Conservation (phyloP, 176 grass and related monocot genomes). For the Triticum aestivum region DNA sequence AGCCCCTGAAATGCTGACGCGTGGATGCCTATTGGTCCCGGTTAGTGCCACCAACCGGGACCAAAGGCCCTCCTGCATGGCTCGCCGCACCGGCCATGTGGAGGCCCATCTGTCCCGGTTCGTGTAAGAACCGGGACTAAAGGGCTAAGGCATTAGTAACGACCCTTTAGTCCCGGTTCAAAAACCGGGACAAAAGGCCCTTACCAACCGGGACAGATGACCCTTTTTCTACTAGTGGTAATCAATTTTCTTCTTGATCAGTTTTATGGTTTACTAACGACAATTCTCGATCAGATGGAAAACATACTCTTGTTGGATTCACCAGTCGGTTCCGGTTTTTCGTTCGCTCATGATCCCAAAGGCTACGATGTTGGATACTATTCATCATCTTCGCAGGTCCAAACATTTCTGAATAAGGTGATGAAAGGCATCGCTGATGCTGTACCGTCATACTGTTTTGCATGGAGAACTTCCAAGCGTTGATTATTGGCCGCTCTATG, state of each 20-base stretch:
- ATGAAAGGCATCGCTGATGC: neutral
- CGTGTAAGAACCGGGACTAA: no score
- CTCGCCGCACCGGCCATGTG: no score
- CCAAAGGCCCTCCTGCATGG: no score
- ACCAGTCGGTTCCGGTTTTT: conserved; percentile 64
- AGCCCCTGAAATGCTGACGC: no score
- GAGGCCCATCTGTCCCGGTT: no score
- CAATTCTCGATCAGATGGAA: conserved; percentile 1
- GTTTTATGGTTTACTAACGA: neutral
- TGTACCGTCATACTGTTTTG: neutral
- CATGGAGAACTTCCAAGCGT: neutral
- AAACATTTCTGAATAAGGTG: conserved; percentile 57
- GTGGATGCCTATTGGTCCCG: no score
- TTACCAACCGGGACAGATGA: no score
- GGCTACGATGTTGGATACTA: conserved; percentile 53
- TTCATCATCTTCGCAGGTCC: conserved; percentile 36
- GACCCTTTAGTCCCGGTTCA: no score
- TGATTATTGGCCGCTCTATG: neutral
- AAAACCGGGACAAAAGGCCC: no score
- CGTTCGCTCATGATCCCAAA: conserved; percentile 33
- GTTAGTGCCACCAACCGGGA: no score
- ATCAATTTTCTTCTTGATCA: neutral
- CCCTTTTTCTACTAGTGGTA: no score
- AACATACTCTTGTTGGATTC: conserved; percentile 63
- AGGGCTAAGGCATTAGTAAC: no score